Evolutionary conservation across 2,329 filamentous ascomycete genomes (phyloP).

Genomic region (Dichotomopilus funicola): DNA sequence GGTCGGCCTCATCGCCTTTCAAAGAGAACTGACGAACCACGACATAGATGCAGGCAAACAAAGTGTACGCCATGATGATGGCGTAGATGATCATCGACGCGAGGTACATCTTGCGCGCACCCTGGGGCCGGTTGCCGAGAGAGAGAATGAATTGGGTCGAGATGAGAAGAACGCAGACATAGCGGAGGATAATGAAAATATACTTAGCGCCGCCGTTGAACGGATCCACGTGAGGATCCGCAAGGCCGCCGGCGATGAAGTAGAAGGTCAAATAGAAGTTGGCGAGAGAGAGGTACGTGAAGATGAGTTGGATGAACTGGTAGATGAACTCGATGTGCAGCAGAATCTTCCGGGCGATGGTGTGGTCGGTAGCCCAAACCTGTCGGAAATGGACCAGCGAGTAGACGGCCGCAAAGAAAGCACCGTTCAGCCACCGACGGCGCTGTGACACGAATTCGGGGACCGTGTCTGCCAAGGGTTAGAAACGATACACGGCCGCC

Average conservation of each 20-base stretch:
- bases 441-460: slow-evolving; percentile 97
- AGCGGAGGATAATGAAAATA: slow-evolving; percentile 82
- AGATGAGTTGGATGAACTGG: slow-evolving; percentile 84
- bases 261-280: slow-evolving; percentile 99
- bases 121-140: slow-evolving; percentile 92
- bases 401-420: slow-evolving; percentile 97
- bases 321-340: slow-evolving; percentile 95
- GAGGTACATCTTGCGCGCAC: slow-evolving; percentile 85
- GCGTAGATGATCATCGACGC: slow-evolving; percentile 82
- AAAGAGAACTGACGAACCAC: slow-evolving; percentile 70
- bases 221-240: slow-evolving; percentile 73
- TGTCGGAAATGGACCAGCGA: slow-evolving; percentile 92
- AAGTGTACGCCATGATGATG: slow-evolving; percentile 93
- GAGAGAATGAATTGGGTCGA: slow-evolving; percentile 93
- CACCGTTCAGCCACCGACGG: slow-evolving; percentile 94
- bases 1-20: slow-evolving; percentile 38
- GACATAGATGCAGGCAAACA: slow-evolving; percentile 83
- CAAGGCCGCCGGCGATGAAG: slow-evolving; percentile 88
- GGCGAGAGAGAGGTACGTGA: slow-evolving; percentile 96
- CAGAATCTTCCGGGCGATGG: slow-evolving; percentile 77
- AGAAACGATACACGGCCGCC: slow-evolving; percentile 18
- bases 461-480: slow-evolving; percentile 60
- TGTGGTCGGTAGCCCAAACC: slow-evolving; percentile 90
- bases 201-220: slow-evolving; percentile 79
- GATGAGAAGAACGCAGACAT: slow-evolving; percentile 80